Evolutionary conservation across 2,329 filamentous ascomycete species (phyloP).

Genomic region (Metarhizium brunneum): DNA sequence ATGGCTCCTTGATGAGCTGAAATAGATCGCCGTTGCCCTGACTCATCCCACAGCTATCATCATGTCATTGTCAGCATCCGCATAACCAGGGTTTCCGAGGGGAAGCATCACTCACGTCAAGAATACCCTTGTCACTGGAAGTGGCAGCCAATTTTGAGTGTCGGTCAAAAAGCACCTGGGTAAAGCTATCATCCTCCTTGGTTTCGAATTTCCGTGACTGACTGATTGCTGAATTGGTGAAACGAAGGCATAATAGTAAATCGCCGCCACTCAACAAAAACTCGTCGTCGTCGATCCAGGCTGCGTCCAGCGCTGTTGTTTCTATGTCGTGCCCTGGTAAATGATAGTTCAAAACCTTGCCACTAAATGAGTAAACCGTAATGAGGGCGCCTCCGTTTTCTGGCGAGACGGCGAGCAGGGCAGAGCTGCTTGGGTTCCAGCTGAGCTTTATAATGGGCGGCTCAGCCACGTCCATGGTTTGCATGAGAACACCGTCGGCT

Average conservation of each 20-base stretch:
- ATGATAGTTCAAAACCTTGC: constrained; percentile 36
- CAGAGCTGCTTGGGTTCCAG: constrained; percentile 48
- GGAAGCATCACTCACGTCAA: constrained; percentile 43
- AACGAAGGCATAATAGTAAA: constrained; percentile 38
- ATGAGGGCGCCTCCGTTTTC: constrained; percentile 44
- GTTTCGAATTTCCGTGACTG: constrained; percentile 41
- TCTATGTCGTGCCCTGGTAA: constrained; percentile 41
- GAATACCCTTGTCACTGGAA: constrained; percentile 47
- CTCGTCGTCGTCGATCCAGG: constrained; percentile 49
- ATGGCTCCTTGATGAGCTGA: constrained; percentile 50
- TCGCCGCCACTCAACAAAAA: constrained; percentile 52
- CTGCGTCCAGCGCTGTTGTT: constrained; percentile 44
- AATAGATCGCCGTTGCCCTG: constrained; percentile 44
- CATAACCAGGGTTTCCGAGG: background rate
- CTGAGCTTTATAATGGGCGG: constrained; percentile 52
- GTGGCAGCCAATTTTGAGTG: constrained; percentile 46
- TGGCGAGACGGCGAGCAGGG: constrained; percentile 49
- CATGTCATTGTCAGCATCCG: constrained; percentile 2
- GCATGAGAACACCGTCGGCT: constrained; percentile 39
- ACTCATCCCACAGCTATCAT: constrained; percentile 43
- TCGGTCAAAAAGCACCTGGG: constrained; percentile 47
- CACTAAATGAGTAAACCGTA: constrained; percentile 41
- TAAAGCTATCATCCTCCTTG: constrained; percentile 43
- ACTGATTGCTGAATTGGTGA: constrained; percentile 35
- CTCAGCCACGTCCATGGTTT: constrained; percentile 47